phyloP scores from a whole-genome alignment of 2,329 filamentous ascomycete species.

The Blastomyces gilchristii region DNA sequence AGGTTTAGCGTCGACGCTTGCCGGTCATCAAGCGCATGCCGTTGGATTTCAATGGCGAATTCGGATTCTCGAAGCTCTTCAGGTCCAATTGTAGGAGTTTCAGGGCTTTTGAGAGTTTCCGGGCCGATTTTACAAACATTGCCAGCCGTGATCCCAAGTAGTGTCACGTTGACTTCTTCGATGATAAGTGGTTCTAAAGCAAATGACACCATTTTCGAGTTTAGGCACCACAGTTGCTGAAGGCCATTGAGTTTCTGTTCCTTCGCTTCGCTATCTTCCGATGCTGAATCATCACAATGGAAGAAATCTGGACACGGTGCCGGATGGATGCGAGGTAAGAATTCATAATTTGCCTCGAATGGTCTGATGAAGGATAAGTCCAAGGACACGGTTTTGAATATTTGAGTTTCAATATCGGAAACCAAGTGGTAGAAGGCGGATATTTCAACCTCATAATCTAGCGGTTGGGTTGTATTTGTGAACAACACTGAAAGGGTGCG shows the following conservation, averaged over 20 bases:
- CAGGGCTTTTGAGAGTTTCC: slow-evolving; percentile 24
- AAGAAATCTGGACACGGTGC: slow-evolving; percentile 86
- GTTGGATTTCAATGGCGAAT: slow-evolving; percentile 66
- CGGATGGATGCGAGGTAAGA: slow-evolving; percentile 65
- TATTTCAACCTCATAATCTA: slow-evolving; percentile 59
- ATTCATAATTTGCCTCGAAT: slow-evolving; percentile 86
- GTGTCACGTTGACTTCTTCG: slow-evolving; percentile 54
- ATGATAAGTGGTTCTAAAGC: slow-evolving; percentile 53
- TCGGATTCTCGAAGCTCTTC: slow-evolving; percentile 60
- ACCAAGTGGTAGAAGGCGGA: slow-evolving; percentile 67
- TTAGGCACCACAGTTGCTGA: slow-evolving; percentile 69
- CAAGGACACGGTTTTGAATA: slow-evolving; percentile 61
- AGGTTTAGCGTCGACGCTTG: slow-evolving; percentile 64
- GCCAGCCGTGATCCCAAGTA: slow-evolving; percentile 52
- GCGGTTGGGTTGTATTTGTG: slow-evolving; percentile 43
- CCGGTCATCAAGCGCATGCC: slow-evolving; percentile 70
- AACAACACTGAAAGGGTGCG: slow-evolving; percentile 35
- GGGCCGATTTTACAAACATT: slow-evolving; percentile 45
- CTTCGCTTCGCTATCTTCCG: slow-evolving; percentile 20
- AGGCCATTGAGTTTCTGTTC: slow-evolving; percentile 48
- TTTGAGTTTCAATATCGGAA: slow-evolving; percentile 68
- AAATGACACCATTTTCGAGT: slow-evolving; percentile 63
- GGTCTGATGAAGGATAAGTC: slow-evolving; percentile 66
- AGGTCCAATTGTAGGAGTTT: slow-evolving; percentile 43
- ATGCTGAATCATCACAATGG: slow-evolving; percentile 42